Base-by-base conservation (phyloP, 495 filamentous ascomycete genomes). In the Aspergillus indologenus region DNA sequence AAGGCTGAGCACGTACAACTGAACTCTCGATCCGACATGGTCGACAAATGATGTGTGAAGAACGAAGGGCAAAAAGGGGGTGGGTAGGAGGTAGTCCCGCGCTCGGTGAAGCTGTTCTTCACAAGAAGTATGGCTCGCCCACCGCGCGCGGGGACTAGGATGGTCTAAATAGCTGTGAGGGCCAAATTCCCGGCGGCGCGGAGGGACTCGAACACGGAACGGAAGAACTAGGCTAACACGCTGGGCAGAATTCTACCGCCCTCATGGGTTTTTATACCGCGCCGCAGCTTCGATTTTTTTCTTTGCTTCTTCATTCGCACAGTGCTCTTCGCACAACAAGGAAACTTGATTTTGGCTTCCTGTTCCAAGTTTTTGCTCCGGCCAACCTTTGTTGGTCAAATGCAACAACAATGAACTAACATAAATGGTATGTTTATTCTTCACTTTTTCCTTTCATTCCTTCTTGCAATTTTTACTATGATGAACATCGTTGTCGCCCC, bases 401-500 rank as follows among this genome's bases (percentile, higher is more conserved):
- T 4, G 18, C 29, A n/a, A 40, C 59, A 40, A 45, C 52, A 42
- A 43, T 31, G 50, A 57, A 72, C 63, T 73, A 71, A 67, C 59
- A 40, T 52, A 34, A 65, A 72, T 72, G 74, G 75, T 79, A 75
- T 65, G 75, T 65, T 53, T 58, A 54, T 51, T 57, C 51, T 54
- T 61, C 57, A 44, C 29, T 8, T 50, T 43, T 50, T 54, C 62
- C 26, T 59, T 61, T 61, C 52, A 9, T 31, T 31, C 6, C 44
- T 29, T n/a, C n/a, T n/a, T n/a, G n/a, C n/a, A n/a, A n/a, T n/a
- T n/a, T 54, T 65, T 77, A 73, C 71, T 68, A 85, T 91, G 90
- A 94, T 93, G 90, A 94, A 80, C 78, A 74, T 79, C 77, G 79
- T 83, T 94, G 90, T 93, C 90, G 90, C 90, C 90, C 90, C 90